Base-by-base conservation (phyloP, 1,139 yeast species). In the Kurtzmaniella natalensis region DNA sequence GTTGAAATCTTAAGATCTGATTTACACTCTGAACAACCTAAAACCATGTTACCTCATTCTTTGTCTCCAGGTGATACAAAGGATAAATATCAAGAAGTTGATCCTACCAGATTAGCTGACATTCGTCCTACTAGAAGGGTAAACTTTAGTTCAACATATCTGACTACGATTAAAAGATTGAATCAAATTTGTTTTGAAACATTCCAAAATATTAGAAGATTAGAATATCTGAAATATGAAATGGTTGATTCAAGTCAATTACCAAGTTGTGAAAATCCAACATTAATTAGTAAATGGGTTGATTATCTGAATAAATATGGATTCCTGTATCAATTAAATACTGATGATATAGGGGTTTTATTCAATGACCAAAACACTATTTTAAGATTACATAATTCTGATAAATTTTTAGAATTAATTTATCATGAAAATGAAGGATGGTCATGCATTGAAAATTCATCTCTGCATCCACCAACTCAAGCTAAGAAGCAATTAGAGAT, bases 231-330 rank as follows among this genome's bases (percentile, higher is more conserved):
- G 28, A 52, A 57, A 34, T 55, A 64, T 39, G 63, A 56, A 16
- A 53, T 51, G 30, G 46, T 61, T n/a, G 66, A 61, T 34, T 46
- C 59, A 6, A 45, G 54, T 35, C 72, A 64, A 44, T 59, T 67
- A 36, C 73, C 73, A 29, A 52, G 60, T 16, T 69, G 76, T 45
- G 80, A 73, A 46, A 76, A 76, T 43, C 92, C 92, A 10, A 73
- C 81, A 11, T 76, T 86, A 42, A 81, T 92, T 33, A 83, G 94
- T 43, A 89, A 89, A 56, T 94, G 99, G 99, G 98, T 94, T 20
- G 98, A 94, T 57, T 92, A 92, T 56, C 85, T 96, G 27, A 88
- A 89, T 62, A 87, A 85, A 53, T 94, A 89, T 58, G 99, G 99
- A 1, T 83, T 94, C 51, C 86, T 96, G 5, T 92, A 92, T 57